phyloP scores from a whole-genome alignment of 2,329 filamentous ascomycete species.

The Stagonosporopsis cucurbitacearum region DNA sequence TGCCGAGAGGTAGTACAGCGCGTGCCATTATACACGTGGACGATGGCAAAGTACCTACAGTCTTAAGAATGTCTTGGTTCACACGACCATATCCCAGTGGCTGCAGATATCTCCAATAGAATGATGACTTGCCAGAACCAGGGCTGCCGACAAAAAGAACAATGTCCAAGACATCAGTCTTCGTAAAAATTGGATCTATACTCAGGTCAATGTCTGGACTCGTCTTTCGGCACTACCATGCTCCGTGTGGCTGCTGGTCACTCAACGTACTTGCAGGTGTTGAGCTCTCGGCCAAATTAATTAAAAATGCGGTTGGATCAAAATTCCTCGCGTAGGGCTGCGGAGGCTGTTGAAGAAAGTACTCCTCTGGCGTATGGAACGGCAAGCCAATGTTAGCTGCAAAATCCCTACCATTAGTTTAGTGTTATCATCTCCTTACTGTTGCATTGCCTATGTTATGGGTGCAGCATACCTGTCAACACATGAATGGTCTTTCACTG shows the following conservation, averaged over 20 bases:
- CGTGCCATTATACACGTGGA: constrained; percentile 24
- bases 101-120: constrained; percentile 79
- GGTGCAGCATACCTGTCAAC: constrained; percentile 60
- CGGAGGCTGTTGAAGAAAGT: constrained; percentile 74
- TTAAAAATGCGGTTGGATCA: constrained; percentile 62
- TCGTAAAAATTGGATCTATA: constrained; percentile 56
- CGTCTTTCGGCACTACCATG: constrained; percentile 6
- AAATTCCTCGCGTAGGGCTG: constrained; percentile 74
- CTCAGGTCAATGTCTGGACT: constrained; percentile 29
- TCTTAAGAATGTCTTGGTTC: constrained; percentile 90
- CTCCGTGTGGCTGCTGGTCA: constrained; percentile 26
- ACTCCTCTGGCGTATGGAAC: constrained; percentile 91
- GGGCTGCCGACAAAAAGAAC: constrained; percentile 89
- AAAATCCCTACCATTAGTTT: constrained; percentile 62
- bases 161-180: constrained; percentile 72
- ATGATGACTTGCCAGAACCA: constrained; percentile 89
- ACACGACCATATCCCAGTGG: constrained; percentile 82
- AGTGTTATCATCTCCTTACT: constrained; percentile 1
- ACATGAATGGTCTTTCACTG: constrained; percentile 63
- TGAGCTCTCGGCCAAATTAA: constrained; percentile 31
- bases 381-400: constrained; percentile 81
- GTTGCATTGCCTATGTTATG: not conserved
- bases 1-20: constrained; percentile 32
- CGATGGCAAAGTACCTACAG: constrained; percentile 52
- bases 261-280: constrained; percentile 42